These are phyloP conservation scores for Immersiella caudata DNA, from an alignment of 495 filamentous ascomycete species.

Conservation along the genomic window DNA sequence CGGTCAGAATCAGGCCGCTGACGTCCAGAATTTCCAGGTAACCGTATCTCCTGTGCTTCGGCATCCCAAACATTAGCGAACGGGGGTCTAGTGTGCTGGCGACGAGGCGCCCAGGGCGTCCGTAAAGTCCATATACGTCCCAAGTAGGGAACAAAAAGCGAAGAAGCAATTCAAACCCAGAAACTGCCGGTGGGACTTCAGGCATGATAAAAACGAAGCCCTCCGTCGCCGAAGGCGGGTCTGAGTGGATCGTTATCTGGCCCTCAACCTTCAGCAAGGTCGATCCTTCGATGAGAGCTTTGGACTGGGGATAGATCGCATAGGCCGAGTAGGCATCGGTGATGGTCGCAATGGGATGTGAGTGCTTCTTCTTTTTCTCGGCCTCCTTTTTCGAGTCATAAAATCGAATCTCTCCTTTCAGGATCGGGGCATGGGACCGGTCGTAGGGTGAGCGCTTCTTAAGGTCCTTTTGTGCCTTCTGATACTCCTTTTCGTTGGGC, in stretches of 20 bases:
- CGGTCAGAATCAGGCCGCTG: conserved; percentile 70
- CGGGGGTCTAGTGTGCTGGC: conserved; percentile 83
- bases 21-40: conserved; percentile 91
- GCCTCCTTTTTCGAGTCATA: conserved; percentile 71
- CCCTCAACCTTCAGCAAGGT: conserved; percentile 95
- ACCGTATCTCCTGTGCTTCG: conserved; percentile 81
- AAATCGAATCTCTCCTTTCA: conserved; percentile 90
- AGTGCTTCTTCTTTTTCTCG: conserved; percentile 87
- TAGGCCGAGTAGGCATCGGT: conserved; percentile 89
- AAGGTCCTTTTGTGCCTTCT: conserved; percentile 76
- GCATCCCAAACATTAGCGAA: conserved; percentile 98
- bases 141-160: conserved; percentile 91
- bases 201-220: conserved; percentile 99
- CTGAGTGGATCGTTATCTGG: conserved; percentile 79
- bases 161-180: conserved; percentile 96
- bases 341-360: conserved; percentile 84
- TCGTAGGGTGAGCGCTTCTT: conserved; percentile 90
- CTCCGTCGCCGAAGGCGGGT: conserved; percentile 72
- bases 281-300: conserved; percentile 89
- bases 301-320: conserved; percentile 93
- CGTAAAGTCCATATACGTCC: conserved; percentile 91
- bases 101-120: conserved; percentile 82
- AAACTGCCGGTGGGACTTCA: conserved; percentile 85
- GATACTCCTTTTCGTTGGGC: conserved; percentile 87
- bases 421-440: conserved; percentile 58